These are phyloP conservation scores for Lotmaria passim DNA, from an alignment of 208 protist species.

Conservation along the genomic window DNA sequence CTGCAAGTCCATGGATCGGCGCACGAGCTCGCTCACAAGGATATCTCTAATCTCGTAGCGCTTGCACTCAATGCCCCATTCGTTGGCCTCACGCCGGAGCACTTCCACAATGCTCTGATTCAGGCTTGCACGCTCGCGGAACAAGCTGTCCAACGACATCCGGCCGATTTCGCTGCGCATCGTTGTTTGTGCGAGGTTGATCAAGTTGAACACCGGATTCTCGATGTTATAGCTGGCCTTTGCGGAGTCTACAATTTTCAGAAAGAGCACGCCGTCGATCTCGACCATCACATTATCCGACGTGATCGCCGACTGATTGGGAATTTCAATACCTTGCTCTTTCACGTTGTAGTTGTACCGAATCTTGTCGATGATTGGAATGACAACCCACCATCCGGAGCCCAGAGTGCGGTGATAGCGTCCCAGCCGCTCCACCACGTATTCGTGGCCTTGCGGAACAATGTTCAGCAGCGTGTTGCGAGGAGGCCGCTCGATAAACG, in stretches of 20 bases:
- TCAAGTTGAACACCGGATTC: slow-evolving; percentile 95
- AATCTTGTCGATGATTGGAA: slow-evolving; percentile 94
- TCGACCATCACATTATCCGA: slow-evolving; percentile 96
- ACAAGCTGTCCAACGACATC: slow-evolving; percentile 94
- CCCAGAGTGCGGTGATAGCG: slow-evolving; percentile 91
- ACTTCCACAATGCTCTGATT: slow-evolving; percentile 93
- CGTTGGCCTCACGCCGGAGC: slow-evolving; percentile 89
- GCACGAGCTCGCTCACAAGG: slow-evolving; percentile 90
- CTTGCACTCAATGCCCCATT: slow-evolving; percentile 96
- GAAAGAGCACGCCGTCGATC: slow-evolving; percentile 96
- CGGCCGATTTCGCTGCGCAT: slow-evolving; percentile 96
- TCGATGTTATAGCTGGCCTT: slow-evolving; percentile 95
- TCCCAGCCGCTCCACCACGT: slow-evolving; percentile 95
- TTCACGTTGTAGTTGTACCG: slow-evolving; percentile 96
- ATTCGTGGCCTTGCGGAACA: slow-evolving; percentile 94
- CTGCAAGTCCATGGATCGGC: slow-evolving; percentile 97
- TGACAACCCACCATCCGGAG: slow-evolving; percentile 91
- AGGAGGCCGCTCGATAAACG: slow-evolving; percentile 71
- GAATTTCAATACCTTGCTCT: slow-evolving; percentile 91
- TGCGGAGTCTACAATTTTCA: slow-evolving; percentile 90
- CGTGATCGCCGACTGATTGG: slow-evolving; percentile 94
- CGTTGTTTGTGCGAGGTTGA: slow-evolving; percentile 97
- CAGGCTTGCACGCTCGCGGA: slow-evolving; percentile 92
- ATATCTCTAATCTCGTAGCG: slow-evolving; percentile 98
- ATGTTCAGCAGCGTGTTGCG: slow-evolving; percentile 91